These are phyloP conservation scores for Scheffersomyces cryptocercus DNA, from an alignment of 1,139 yeast genomes.

Conservation along the genomic window DNA sequence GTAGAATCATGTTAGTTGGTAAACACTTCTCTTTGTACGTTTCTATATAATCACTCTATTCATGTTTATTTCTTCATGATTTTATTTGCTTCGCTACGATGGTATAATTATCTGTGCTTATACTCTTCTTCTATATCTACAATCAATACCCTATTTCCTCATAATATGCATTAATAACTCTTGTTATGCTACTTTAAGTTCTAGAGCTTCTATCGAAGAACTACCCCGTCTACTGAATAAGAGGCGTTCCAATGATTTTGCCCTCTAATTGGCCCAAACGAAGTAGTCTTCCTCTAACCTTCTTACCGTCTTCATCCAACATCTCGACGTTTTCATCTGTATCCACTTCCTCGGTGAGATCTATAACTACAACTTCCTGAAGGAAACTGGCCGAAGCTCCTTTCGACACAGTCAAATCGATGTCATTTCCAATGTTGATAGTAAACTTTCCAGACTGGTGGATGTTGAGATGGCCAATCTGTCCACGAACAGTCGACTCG, in stretches of 20 bases:
- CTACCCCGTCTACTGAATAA: conserved; percentile 4
- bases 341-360: conserved; percentile 19
- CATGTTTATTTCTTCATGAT: too few relatives aligned
- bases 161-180: too few relatives aligned
- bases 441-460: conserved; percentile 83
- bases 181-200: too few relatives aligned
- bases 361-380: conserved; percentile 72
- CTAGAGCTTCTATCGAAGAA: too few relatives aligned
- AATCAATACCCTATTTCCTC: too few relatives aligned
- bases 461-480: conserved; percentile 68
- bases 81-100: too few relatives aligned
- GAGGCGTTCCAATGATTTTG: conserved; percentile 57
- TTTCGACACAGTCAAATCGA: conserved; percentile 64
- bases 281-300: conserved; percentile 42
- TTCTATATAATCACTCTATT: too few relatives aligned
- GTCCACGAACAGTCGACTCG: conserved; percentile 38
- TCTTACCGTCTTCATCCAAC: conserved; percentile 38
- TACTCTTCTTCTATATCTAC: too few relatives aligned
- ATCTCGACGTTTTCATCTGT: conserved; percentile 25
- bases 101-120: too few relatives aligned
- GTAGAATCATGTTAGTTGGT: not conserved
- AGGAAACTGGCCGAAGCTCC: conserved; percentile 76
- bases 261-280: conserved; percentile 64
- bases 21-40: too few relatives aligned
- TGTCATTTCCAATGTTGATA: conserved; percentile 67